A percentile compares a stretch with the other conserved stretches of the same genome.
phyloP scores from a whole-genome alignment of 2,329 filamentous ascomycete species.

The Fonsecaea nubica region DNA sequence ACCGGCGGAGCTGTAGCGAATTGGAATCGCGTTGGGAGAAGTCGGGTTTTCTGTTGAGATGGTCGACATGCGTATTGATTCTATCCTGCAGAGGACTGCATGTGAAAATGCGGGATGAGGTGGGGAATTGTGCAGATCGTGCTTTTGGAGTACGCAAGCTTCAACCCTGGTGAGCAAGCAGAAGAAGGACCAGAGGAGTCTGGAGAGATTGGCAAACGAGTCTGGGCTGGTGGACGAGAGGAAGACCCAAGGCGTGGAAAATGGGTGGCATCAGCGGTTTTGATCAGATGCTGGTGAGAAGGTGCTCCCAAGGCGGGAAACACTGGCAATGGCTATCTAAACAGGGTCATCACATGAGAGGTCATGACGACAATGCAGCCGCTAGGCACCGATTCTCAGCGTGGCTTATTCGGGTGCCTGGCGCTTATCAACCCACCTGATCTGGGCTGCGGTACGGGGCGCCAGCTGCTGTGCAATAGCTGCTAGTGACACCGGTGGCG shows the following conservation, averaged over 20 bases:
- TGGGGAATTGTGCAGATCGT: neutral
- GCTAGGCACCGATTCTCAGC: conserved; percentile 14
- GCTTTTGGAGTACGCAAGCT: neutral
- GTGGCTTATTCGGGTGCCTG: conserved; percentile 15
- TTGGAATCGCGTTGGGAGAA: conserved; percentile 73
- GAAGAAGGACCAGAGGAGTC: neutral
- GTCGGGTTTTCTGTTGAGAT: conserved; percentile 38
- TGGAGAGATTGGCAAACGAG: neutral
- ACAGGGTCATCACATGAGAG: conserved; percentile 20
- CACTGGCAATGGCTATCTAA: neutral
- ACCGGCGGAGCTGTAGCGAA: conserved; percentile 72
- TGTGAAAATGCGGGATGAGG: conserved; percentile 25
- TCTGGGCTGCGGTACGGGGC: neutral
- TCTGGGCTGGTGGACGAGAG: neutral
- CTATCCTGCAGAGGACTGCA: conserved; percentile 8
- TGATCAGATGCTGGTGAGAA: conserved; percentile 7
- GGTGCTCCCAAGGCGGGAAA: neutral
- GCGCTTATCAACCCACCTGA: conserved; percentile 4
- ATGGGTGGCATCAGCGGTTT: neutral
- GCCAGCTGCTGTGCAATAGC: neutral
- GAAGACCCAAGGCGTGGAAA: neutral
- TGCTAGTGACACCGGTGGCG: neutral
- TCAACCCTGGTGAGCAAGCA: neutral
- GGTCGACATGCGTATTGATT: conserved; percentile 31
- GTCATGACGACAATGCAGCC: conserved; percentile 16